Conservation (phyloP, 495 filamentous ascomycete species). For the Massariosphaeria phaeospora region DNA sequence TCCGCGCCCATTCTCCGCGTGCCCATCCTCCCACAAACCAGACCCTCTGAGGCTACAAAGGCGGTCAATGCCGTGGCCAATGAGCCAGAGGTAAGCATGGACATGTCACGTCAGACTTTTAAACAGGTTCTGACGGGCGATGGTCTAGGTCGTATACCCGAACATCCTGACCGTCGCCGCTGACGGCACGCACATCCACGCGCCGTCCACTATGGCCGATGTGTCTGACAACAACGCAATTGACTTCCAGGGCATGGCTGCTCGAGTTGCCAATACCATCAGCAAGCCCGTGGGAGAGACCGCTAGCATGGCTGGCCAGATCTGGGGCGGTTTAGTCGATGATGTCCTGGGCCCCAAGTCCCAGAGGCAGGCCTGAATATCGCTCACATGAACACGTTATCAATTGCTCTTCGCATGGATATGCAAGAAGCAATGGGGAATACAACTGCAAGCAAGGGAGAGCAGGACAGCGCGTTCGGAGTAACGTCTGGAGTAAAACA, state of each 20-base stretch:
- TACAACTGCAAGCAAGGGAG: too few relatives aligned
- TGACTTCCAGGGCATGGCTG: conserved; percentile 56
- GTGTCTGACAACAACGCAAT: conserved; percentile 56
- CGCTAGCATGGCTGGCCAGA: conserved; percentile 44
- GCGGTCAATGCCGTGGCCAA: conserved; percentile 19
- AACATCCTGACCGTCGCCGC: conserved; percentile 54
- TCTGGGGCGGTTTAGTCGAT: conserved; percentile 56
- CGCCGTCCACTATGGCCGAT: conserved; percentile 52
- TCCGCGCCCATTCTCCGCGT: conserved; percentile 41
- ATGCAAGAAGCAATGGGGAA: too few relatives aligned
- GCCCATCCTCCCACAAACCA: conserved; percentile 51
- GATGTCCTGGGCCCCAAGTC: conserved; percentile 49
- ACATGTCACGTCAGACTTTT: conserved; percentile 8
- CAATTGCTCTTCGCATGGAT: too few relatives aligned
- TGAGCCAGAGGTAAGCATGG: conserved; percentile 10
- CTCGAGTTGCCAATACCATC: conserved; percentile 43
- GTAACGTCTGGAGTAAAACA: too few relatives aligned
- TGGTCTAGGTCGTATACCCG: conserved; percentile 47
- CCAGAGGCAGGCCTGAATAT: not conserved
- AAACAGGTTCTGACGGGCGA: too few relatives aligned
- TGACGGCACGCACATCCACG: conserved; percentile 50
- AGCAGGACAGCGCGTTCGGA: too few relatives aligned
- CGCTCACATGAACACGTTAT: too few relatives aligned
- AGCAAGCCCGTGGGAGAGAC: conserved; percentile 36
- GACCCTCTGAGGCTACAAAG: conserved; percentile 18